phyloP scores from a whole-genome alignment of 2,329 filamentous ascomycete species.

The Epichloe sibirici region DNA sequence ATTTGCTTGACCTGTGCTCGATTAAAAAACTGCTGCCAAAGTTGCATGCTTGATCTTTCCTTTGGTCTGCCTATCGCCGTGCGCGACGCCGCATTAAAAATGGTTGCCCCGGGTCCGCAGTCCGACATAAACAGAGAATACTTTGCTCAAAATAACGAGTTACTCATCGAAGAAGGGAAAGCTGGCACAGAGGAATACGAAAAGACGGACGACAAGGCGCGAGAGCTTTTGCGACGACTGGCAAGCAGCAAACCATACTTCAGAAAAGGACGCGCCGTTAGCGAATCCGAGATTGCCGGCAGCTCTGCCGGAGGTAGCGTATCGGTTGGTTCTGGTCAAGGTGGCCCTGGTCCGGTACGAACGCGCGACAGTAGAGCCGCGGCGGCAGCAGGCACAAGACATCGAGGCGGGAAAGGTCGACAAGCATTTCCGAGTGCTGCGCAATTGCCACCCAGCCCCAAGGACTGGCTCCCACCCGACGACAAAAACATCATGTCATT shows the following conservation, averaged over 20 bases:
- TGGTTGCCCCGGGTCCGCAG: constrained; percentile 87
- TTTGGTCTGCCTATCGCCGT: constrained; percentile 93
- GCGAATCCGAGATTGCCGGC: constrained; percentile 34
- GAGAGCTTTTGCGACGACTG: constrained; percentile 71
- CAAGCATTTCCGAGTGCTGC: constrained; percentile 57
- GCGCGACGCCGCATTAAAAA: constrained; percentile 90
- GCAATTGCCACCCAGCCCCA: constrained; percentile 65
- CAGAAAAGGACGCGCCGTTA: constrained; percentile 69
- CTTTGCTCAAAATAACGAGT: constrained; percentile 95
- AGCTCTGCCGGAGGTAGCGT: constrained; percentile 31
- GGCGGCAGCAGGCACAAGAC: constrained; percentile 34
- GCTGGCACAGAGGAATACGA: constrained; percentile 83
- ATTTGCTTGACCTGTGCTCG: constrained; percentile 95
- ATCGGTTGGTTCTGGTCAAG: constrained; percentile 42
- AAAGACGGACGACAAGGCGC: constrained; percentile 92
- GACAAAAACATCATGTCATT: constrained; percentile 84
- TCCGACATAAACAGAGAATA: constrained; percentile 94
- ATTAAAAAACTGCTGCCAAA: constrained; percentile 97
- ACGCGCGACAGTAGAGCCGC: constrained; percentile 53
- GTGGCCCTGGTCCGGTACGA: constrained; percentile 65
- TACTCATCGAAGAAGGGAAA: constrained; percentile 83
- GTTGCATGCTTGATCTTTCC: constrained; percentile 94
- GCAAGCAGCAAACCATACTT: constrained; percentile 94
- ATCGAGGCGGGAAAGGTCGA: constrained; percentile 30
- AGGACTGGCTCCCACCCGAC: constrained; percentile 74